Evolutionary conservation across 2,329 filamentous ascomycete genomes (phyloP), one percentile per base, ranked within the genome.

Genomic region (Aspergillus novoparasiticus): DNA sequence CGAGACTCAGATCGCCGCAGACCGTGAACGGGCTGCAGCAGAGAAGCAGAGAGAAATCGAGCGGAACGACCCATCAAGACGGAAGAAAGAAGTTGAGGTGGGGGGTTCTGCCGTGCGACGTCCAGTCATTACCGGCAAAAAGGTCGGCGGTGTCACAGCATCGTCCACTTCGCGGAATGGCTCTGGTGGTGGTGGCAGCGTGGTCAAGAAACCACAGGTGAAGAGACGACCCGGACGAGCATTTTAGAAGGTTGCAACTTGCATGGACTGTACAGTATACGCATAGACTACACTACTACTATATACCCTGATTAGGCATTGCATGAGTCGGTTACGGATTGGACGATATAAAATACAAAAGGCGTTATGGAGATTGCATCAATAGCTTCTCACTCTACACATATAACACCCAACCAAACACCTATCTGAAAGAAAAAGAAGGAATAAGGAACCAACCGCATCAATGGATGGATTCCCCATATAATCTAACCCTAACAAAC

Each of bases 1-100:
- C 66, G 94, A 97, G 80, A 85, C 90, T 3, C 88, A 96, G 79
- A 97, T 97, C 91, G 93, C 90, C 0, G 89, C 90, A 67, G 94
- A 97, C 75, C 92, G 93, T 76, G 86, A 87, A 62, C 80, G 83
- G 16, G 79, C 77, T n/a, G 75, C 76, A 6, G 74, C 76, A 19
- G 73, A 80, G 34, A 79, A 80, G 54, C 69, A 74, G 58, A 76
- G 75, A 43, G 78, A 81, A 63, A 66, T 72, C 55, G 77, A 79
- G 56, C 72, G 71, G 48, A 75, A 73, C 36, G 74, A 78, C 55
- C 71, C 75, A 2, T 67, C 71, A 4, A 69, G 75, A 34, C 73
- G 77, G 39, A 78, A 67, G 59, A 72, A 64, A 32, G 78, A 80
- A 61, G 69, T 77, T 3, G 76, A 79, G 58, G 76, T 72, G 34